Percentiles rank a stretch among this genome's conserved stretches.
Conservation (phyloP, 1,139 yeast species). For the Pichia sp. region DNA sequence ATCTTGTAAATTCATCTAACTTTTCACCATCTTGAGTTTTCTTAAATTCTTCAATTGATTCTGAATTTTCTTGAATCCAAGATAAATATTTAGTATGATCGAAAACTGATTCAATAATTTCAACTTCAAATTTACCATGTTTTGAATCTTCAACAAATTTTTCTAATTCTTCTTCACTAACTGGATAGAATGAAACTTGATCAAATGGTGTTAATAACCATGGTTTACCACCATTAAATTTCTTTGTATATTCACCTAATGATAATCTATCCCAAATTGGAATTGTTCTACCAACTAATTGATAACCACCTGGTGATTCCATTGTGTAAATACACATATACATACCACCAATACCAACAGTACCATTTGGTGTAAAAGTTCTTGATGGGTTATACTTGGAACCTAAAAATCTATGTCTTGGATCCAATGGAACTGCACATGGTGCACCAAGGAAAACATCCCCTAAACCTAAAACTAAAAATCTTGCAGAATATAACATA, state of each 20-base stretch:
- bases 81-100: conserved; percentile 71
- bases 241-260: conserved; percentile 54
- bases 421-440: conserved; percentile 96
- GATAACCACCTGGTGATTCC: conserved; percentile 99
- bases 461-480: conserved; percentile 89
- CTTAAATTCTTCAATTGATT: conserved; percentile 66
- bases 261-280: conserved; percentile 96
- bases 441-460: conserved; percentile 98
- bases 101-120: conserved; percentile 69
- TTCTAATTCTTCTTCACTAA: conserved; percentile 75
- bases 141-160: conserved; percentile 62
- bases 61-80: conserved; percentile 71
- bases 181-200: conserved; percentile 91
- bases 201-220: conserved; percentile 92
- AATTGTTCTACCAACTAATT: conserved; percentile 89
- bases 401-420: conserved; percentile 87
- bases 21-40: conserved; percentile 69
- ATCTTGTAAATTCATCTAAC: conserved; percentile 72
- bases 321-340: conserved; percentile 97
- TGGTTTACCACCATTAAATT: conserved; percentile 48
- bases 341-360: conserved; percentile 97
- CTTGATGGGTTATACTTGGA: conserved; percentile 95
- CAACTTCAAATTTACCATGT: conserved; percentile 74
- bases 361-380: conserved; percentile 92
- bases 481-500: conserved; percentile 81